These are phyloP conservation scores for Pseudocercospora ulei DNA, from an alignment of 2,329 filamentous ascomycete genomes.

Conservation along the genomic window DNA sequence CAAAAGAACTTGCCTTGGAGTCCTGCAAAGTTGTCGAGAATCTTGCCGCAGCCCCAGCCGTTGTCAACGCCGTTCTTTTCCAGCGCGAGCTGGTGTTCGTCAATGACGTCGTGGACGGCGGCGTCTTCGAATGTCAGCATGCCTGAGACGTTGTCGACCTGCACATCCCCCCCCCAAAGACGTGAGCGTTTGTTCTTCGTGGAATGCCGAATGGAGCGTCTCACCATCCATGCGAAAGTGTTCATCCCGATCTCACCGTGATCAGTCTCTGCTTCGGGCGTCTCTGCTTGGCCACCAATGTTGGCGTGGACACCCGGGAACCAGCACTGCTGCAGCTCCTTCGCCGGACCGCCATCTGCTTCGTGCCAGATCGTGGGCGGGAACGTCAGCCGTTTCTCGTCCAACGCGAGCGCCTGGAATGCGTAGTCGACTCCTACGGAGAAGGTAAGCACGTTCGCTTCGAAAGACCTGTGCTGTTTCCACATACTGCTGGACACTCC, in stretches of 20 bases:
- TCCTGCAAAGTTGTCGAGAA: slow-evolving; percentile 18
- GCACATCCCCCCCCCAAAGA: no score
- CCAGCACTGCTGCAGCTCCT: slow-evolving; percentile 38
- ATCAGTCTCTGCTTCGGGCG: slow-evolving; percentile 4
- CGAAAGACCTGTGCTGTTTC: no score
- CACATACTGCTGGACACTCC: slow-evolving; percentile 28
- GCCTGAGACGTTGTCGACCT: slow-evolving; percentile 15
- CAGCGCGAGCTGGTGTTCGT: slow-evolving; percentile 11
- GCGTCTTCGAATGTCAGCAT: slow-evolving; percentile 17
- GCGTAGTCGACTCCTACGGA: slow-evolving; percentile 31
- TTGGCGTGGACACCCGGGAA: slow-evolving; percentile 38
- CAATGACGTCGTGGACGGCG: slow-evolving; percentile 10
- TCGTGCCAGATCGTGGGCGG: slow-evolving; percentile 34
- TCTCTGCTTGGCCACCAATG: slow-evolving; percentile 31
- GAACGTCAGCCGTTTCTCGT: slow-evolving; percentile 34
- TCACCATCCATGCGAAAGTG: slow-evolving; percentile 18
- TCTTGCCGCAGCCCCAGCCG: slow-evolving; percentile 18
- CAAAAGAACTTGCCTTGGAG: slow-evolving; percentile 14
- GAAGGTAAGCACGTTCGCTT: no score
- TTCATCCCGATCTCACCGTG: slow-evolving; percentile 15
- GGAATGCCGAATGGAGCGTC: no score
- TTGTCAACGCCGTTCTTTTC: slow-evolving; percentile 8
- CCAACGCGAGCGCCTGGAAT: slow-evolving; percentile 36
- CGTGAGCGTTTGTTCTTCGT: no score
- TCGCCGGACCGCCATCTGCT: slow-evolving; percentile 30